Base-by-base conservation (phyloP, 169 alveolate species). In the Eimeria necatrix region DNA sequence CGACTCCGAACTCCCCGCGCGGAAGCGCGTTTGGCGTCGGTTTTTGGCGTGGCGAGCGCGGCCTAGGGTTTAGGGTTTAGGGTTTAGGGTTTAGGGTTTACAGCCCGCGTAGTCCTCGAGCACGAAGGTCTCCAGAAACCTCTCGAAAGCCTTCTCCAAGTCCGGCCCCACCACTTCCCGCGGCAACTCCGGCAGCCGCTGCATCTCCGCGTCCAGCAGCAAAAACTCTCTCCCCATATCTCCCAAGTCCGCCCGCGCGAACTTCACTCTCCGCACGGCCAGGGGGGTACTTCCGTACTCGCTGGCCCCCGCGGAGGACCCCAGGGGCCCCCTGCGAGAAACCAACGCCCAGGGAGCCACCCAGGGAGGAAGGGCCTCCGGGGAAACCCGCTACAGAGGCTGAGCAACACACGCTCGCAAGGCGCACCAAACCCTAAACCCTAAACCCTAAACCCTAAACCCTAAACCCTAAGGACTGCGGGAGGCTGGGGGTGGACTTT, bases 141-240 rank as follows among this genome's bases (percentile, higher is more conserved):
- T 95, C 51, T 93, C 96, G 94, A 97, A 97, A 14, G 96, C 91
- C 51, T 76, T 96, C 87, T 96, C 92, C 68, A 97, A 53, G 26
- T 84, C 96, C 41, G 96, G 97, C 56, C 96, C 98, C 52, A 97
- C 96, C 49, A 97, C 95, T 16, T 95, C 97, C 94, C 96, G 97
- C 32, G 97, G 97, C 80, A 97, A 88, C 76, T 97, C 97, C 46
- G 98, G 98, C 24, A 97, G 89, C 41, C 98, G 94, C 24, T 96
- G 97, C 61, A 97, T 97, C 80, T 97, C 98, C n/a, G 61, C 95
- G 56, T 97, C 98, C 61, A 97, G 97, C 97, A 97, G 97, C 91
- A 96, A 94, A 32, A 97, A 95, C 80, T 96, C 98, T 87, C 98
- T 95, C 16, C 98, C 98, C 96, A 97, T 97, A 85, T 97, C 98